Base-by-base conservation (phyloP, 129 eudicot genomes). In the Lonicera japonica region DNA sequence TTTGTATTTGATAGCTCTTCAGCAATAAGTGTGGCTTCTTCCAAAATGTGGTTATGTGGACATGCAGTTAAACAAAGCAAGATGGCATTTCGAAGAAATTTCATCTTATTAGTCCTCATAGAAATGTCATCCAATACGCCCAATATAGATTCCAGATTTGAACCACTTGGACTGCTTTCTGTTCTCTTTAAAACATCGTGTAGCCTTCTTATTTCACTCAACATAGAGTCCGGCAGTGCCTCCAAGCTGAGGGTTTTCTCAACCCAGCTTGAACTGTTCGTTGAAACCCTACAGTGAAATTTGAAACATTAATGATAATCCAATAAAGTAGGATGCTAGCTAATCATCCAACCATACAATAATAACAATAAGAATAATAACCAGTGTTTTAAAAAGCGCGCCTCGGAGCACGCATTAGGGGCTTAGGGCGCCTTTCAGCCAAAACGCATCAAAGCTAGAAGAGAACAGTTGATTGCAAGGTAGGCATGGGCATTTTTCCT, bases 11-110 rank as follows among this genome's bases (percentile, higher is more conserved):
- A 71, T 59, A 88, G 78, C 85, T 94, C 99, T 58, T 94, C 96
- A 56, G 95, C 85, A 70, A 83, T 64, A 70, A 94, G 94, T 54
- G 78, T 75, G 48, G 88, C 89, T 79, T 88, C 95, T 76, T 94
- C 80, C 65, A 94, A 72, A 18, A 80, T 73, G 74, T 88, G 71
- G 58, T 94, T 88, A 54, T 72, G 73, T 13, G 99, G 91, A 68
- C 83, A 88, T 20, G 21, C 78, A 69, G 77, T 85, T 55, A 88
- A 77, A 67, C 85, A 94, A 64, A 85, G 86, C 64, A 94, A 78
- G 46, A 77, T 72, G 52, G 92, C 95, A 75, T 94, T 85, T 15
- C 89, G 78, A 61, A 94, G 75, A 77, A 94, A 94, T 50, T 74
- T 80, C 99, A 94, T 94, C 77, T 85, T 81, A 36, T 61, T 74